Evolutionary conservation across 2,329 filamentous ascomycete species (phyloP).

Genomic region (Colletotrichum agaves): DNA sequence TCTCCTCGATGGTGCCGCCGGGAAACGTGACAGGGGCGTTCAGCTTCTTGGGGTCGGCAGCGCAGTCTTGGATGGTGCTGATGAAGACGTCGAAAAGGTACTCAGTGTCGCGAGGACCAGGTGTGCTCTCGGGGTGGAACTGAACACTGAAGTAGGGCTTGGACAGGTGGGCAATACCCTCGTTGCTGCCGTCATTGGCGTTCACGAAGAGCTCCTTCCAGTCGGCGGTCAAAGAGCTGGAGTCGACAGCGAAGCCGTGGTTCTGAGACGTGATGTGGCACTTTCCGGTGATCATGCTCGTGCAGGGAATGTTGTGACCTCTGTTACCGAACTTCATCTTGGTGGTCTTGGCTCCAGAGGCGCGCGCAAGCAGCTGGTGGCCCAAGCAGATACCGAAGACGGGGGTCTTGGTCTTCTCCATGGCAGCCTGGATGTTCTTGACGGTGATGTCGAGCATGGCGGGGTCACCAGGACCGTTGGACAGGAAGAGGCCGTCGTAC

Average conservation of each 20-base stretch:
- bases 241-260: constrained; percentile 94
- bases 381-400: constrained; percentile 97
- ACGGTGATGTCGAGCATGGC: constrained; percentile 84
- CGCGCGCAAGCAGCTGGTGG: constrained; percentile 90
- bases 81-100: constrained; percentile 98
- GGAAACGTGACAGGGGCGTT: constrained; percentile 84
- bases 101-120: constrained; percentile 94
- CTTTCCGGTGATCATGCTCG: constrained; percentile 92
- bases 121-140: constrained; percentile 97
- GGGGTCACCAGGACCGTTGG: constrained; percentile 96
- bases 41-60: constrained; percentile 74
- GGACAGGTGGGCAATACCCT: constrained; percentile 89
- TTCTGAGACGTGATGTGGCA: constrained; percentile 99
- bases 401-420: constrained; percentile 83
- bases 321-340: constrained; percentile 99
- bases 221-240: constrained; percentile 75
- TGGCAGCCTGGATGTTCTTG: constrained; percentile 78
- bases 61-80: constrained; percentile 78
- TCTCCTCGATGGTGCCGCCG: constrained; percentile 83
- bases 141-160: constrained; percentile 99
- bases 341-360: constrained; percentile 83
- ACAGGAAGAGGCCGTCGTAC: constrained; percentile 97
- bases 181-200: constrained; percentile 97
- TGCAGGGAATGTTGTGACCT: constrained; percentile 98
- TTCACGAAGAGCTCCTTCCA: constrained; percentile 98